Evolutionary conservation across 352 stramenopile genomes (phyloP).

Genomic region (Hyaloperonospora arabidopsidis): DNA sequence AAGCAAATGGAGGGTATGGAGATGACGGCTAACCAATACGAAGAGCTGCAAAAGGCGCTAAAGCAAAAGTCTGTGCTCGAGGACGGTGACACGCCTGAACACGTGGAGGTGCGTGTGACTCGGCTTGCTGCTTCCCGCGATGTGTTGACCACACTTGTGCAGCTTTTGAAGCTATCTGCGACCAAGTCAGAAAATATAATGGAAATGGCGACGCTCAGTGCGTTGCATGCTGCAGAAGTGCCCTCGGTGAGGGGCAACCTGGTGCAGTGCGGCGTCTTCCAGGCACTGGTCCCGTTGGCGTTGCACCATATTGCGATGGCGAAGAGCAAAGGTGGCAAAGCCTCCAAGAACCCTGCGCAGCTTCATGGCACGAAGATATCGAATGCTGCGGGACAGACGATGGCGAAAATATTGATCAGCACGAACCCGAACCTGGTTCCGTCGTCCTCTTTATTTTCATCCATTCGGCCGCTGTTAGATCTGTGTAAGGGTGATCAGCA

Average conservation of each 20-base stretch:
- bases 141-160: conserved; percentile 65
- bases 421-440: conserved; percentile 91
- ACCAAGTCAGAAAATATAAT: conserved; percentile 73
- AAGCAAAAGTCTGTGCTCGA: conserved; percentile 92
- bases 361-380: conserved; percentile 79
- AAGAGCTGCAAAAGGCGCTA: conserved; percentile 92
- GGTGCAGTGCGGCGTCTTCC: conserved; percentile 73
- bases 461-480: conserved; percentile 83
- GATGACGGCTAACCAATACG: conserved; percentile 95
- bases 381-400: conserved; percentile 83
- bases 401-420: conserved; percentile 95
- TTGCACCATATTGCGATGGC: conserved; percentile 33
- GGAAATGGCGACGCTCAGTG: conserved; percentile 65
- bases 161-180: conserved; percentile 69
- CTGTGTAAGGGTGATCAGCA: conserved; percentile 92
- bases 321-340: conserved; percentile 19
- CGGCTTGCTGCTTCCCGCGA: conserved; percentile 39
- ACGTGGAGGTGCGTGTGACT: conserved; percentile 54
- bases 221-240: conserved; percentile 58
- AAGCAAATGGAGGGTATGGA: conserved; percentile 96
- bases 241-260: conserved; percentile 59
- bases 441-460: conserved; percentile 69
- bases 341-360: conserved; percentile 39
- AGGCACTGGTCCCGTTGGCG: conserved; percentile 59
- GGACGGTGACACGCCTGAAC: conserved; percentile 80